Evolutionary conservation across 108 stramenopile species (phyloP).

Genomic region (Nitzschia sp.): DNA sequence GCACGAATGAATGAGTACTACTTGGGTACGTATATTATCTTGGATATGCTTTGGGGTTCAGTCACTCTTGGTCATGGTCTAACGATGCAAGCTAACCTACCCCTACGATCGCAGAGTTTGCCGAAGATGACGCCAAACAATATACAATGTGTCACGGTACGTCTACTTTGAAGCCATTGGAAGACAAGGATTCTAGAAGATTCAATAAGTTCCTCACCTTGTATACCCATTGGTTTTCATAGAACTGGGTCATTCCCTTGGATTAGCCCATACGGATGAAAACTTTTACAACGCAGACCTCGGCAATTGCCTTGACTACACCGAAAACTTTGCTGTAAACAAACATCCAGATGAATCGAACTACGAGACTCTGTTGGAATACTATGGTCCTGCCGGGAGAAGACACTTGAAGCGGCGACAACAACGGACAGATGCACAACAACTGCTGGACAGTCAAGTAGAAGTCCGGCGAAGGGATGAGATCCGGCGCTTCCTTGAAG

Average conservation of each 20-base stretch:
- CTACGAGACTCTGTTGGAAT: constrained; percentile 39
- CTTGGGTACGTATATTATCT: constrained; percentile 6
- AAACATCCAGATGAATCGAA: constrained; percentile 57
- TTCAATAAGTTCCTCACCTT: neutral
- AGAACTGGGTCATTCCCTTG: constrained; percentile 50
- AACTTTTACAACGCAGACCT: constrained; percentile 66
- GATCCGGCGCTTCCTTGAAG: neutral
- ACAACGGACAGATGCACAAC: neutral
- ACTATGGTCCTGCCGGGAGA: constrained; percentile 52
- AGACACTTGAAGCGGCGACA: neutral
- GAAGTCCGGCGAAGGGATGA: constrained; percentile 6
- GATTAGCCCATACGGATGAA: constrained; percentile 73
- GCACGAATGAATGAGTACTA: constrained; percentile 76
- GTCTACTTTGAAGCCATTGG: neutral
- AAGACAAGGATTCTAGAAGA: too few species aligned
- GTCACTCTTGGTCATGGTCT: neutral
- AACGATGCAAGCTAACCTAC: neutral
- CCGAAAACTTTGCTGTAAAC: constrained; percentile 55
- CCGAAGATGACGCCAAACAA: constrained; percentile 41
- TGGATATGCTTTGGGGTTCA: neutral
- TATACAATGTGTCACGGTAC: constrained; percentile 71
- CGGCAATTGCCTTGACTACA: constrained; percentile 82
- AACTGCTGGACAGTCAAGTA: neutral
- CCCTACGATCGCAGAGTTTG: constrained; percentile 17
- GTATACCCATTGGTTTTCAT: neutral